phyloP scores from a whole-genome alignment of 2,329 filamentous ascomycete genomes.

The Cyphellophora attinorum region DNA sequence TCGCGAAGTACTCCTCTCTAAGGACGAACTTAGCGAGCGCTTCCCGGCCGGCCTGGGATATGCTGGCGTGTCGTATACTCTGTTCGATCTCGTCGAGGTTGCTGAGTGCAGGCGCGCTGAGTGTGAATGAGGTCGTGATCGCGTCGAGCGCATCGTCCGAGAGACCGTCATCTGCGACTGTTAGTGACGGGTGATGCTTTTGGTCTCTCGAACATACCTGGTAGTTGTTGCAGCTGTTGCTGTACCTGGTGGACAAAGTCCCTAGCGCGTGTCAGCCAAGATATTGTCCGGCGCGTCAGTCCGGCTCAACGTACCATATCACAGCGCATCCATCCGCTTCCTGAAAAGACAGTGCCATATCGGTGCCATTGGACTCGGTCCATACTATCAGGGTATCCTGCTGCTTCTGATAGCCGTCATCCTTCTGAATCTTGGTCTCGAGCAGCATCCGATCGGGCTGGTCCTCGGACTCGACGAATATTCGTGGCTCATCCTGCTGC shows the following conservation, averaged over 20 bases:
- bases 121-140: slow-evolving; percentile 56
- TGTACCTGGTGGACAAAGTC: slow-evolving; percentile 86
- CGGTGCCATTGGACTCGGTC: slow-evolving; percentile 83
- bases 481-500: slow-evolving; percentile 67
- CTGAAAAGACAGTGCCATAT: slow-evolving; percentile 98
- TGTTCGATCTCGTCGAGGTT: slow-evolving; percentile 78
- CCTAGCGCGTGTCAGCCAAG: slow-evolving; percentile 41
- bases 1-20: slow-evolving; percentile 74
- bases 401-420: slow-evolving; percentile 96
- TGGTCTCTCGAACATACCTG: slow-evolving; percentile 21
- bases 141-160: slow-evolving; percentile 79
- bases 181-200: slow-evolving; percentile 5
- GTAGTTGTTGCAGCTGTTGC: slow-evolving; percentile 57
- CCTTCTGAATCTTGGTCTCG: slow-evolving; percentile 81
- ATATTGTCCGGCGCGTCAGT: slow-evolving; percentile 6
- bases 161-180: slow-evolving; percentile 62
- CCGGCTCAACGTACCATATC: slow-evolving; percentile 63
- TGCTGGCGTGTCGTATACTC: slow-evolving; percentile 69
- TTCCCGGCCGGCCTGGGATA: slow-evolving; percentile 67
- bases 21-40: slow-evolving; percentile 81
- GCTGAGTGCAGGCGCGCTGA: slow-evolving; percentile 71
- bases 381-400: slow-evolving; percentile 98
- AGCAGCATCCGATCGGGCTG: slow-evolving; percentile 73
- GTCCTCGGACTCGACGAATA: slow-evolving; percentile 89
- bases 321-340: slow-evolving; percentile 86